phyloP scores from a whole-genome alignment of 2,329 filamentous ascomycete genomes.

The Cladophialophora yegresii region DNA sequence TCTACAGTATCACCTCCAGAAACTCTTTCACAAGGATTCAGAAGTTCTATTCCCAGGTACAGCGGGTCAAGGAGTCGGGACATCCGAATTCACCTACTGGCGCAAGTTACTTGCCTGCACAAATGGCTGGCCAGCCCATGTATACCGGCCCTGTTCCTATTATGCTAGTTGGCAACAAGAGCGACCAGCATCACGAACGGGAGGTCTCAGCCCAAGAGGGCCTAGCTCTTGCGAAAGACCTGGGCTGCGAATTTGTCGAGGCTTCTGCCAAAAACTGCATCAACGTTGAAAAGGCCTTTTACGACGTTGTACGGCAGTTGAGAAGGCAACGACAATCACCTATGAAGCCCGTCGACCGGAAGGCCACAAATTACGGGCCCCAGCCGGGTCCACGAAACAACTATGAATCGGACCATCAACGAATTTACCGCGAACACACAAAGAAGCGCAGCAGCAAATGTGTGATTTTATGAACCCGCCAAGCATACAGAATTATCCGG shows the following conservation, averaged over 20 bases:
- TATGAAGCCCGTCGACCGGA: constrained; percentile 38
- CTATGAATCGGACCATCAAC: constrained; percentile 28
- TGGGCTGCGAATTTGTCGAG: constrained; percentile 95
- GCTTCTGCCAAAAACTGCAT: constrained; percentile 97
- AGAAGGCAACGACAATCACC: constrained; percentile 71
- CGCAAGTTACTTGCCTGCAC: constrained; percentile 54
- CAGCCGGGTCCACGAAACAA: constrained; percentile 20
- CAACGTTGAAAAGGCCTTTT: constrained; percentile 98
- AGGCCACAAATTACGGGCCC: constrained; percentile 26
- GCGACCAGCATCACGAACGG: constrained; percentile 90
- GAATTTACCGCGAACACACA: constrained; percentile 32
- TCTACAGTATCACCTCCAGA: constrained; percentile 97
- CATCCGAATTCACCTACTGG: constrained; percentile 57
- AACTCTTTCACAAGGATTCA: constrained; percentile 94
- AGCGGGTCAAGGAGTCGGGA: constrained; percentile 88
- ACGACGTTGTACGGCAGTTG: constrained; percentile 90
- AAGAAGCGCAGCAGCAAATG: constrained; percentile 32
- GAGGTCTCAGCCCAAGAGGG: constrained; percentile 97
- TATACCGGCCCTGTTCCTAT: constrained; percentile 69
- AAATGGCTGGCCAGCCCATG: constrained; percentile 50
- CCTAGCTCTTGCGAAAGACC: constrained; percentile 81
- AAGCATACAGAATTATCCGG: neutral
- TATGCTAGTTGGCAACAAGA: constrained; percentile 99
- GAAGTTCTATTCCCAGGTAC: constrained; percentile 94
- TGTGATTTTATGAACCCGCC: constrained; percentile 33